Percentiles rank a stretch among this genome's conserved stretches.
phyloP scores from a whole-genome alignment of 176 grass and related monocot species.

The Musa itinerans region DNA sequence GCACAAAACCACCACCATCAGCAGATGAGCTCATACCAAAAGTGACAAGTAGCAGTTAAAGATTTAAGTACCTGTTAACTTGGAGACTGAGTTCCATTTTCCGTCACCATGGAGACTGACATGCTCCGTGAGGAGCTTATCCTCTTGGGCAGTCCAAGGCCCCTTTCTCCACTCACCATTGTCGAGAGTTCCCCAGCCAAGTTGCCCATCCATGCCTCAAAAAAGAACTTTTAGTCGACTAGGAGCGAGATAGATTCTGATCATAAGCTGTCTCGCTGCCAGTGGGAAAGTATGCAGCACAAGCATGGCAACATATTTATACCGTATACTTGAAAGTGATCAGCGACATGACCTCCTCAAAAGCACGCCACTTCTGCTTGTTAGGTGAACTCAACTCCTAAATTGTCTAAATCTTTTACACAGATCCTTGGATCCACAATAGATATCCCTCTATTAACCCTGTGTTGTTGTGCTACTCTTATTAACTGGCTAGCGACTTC shows the following conservation, averaged over 20 bases:
- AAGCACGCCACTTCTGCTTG: too few relatives aligned
- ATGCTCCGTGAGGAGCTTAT: conserved; percentile 63
- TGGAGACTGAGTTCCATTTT: conserved; percentile 85
- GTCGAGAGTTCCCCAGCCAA: conserved; percentile 44
- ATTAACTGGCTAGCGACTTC: too few relatives aligned
- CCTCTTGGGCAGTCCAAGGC: conserved; percentile 83
- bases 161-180: conserved; percentile 81
- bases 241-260: neutral
- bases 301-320: neutral
- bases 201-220: conserved; percentile 38
- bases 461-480: too few relatives aligned
- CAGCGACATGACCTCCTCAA: too few relatives aligned
- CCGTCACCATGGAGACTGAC: conserved; percentile 82
- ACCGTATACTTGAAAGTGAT: neutral
- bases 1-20: neutral
- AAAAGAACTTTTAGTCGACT: neutral
- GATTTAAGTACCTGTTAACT: conserved; percentile 42
- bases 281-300: conserved; percentile 15
- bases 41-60: neutral
- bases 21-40: neutral
- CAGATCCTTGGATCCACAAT: too few relatives aligned
- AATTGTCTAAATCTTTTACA: too few relatives aligned
- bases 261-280: conserved; percentile 16
- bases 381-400: too few relatives aligned
- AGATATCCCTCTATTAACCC: too few relatives aligned